Conservation (phyloP, 176 grass and related monocot genomes). For the Oryza longistaminata region DNA sequence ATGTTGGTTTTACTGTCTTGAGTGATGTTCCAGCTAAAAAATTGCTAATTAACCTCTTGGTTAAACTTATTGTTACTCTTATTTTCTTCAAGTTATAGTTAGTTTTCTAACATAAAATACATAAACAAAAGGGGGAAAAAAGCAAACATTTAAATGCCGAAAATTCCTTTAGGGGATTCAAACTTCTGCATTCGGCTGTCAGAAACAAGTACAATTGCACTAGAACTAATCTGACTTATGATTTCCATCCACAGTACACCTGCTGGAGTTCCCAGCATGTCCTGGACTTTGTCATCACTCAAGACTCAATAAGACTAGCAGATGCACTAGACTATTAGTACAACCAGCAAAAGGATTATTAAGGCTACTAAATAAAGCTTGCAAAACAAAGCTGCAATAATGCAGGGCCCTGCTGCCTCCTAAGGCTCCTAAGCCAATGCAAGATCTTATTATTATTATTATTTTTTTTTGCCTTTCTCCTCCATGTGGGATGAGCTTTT, state of each 20-base stretch:
- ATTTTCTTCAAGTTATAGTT: neutral
- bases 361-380: conserved; percentile 27
- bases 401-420: conserved; percentile 9
- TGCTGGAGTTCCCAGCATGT: neutral
- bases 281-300: neutral
- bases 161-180: neutral
- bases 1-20: neutral
- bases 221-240: neutral
- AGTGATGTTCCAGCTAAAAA: neutral
- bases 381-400: conserved; percentile 42
- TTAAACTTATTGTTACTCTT: neutral
- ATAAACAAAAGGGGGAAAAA: neutral
- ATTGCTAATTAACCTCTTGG: neutral
- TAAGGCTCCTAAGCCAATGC: neutral
- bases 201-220: neutral
- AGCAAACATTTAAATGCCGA: neutral
- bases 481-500: conserved; percentile 3
- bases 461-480: neutral
- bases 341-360: conserved; percentile 27
- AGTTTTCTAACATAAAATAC: neutral
- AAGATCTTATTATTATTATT: neutral
- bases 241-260: neutral
- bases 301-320: neutral
- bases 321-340: neutral
- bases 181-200: neutral